Conservation (phyloP, 2,329 filamentous ascomycete species). For the Spiromastix sp. region DNA sequence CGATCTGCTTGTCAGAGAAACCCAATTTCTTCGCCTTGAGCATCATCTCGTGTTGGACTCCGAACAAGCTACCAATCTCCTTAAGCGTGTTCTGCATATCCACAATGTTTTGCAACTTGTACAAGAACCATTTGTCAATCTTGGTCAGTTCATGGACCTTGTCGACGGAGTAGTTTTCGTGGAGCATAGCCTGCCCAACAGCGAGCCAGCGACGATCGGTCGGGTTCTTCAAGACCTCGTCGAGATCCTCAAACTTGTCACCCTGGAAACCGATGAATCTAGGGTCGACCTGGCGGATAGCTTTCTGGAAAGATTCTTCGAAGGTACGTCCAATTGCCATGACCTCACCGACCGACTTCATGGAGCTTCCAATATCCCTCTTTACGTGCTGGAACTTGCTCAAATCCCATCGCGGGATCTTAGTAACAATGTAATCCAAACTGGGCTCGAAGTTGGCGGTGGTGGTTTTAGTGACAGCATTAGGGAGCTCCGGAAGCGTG, state of each 20-base stretch:
- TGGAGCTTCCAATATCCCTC: conserved; percentile 90
- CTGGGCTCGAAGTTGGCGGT: conserved; percentile 98
- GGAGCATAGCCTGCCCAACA: conserved; percentile 93
- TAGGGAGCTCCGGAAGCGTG: conserved; percentile 88
- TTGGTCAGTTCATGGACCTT: conserved; percentile 87
- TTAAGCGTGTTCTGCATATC: conserved; percentile 80
- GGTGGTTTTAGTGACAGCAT: conserved; percentile 96
- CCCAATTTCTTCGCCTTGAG: conserved; percentile 93
- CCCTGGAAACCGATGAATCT: conserved; percentile 88
- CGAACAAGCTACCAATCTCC: conserved; percentile 69
- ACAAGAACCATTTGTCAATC: conserved; percentile 98
- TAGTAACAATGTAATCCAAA: conserved; percentile 94
- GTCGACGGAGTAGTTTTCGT: conserved; percentile 91
- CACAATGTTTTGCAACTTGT: conserved; percentile 97
- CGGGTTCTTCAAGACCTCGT: conserved; percentile 81
- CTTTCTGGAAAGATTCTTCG: conserved; percentile 98
- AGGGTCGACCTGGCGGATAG: conserved; percentile 92
- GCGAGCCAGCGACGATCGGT: conserved; percentile 96
- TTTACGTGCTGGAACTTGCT: conserved; percentile 99
- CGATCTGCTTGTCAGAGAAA: conserved; percentile 95
- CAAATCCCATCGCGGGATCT: conserved; percentile 97
- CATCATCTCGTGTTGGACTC: conserved; percentile 78
- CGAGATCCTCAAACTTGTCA: conserved; percentile 85
- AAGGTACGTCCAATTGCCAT: conserved; percentile 99
- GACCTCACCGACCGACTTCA: conserved; percentile 98